Conservation (phyloP, 2,329 filamentous ascomycete genomes). For the Botrytis elliptica region DNA sequence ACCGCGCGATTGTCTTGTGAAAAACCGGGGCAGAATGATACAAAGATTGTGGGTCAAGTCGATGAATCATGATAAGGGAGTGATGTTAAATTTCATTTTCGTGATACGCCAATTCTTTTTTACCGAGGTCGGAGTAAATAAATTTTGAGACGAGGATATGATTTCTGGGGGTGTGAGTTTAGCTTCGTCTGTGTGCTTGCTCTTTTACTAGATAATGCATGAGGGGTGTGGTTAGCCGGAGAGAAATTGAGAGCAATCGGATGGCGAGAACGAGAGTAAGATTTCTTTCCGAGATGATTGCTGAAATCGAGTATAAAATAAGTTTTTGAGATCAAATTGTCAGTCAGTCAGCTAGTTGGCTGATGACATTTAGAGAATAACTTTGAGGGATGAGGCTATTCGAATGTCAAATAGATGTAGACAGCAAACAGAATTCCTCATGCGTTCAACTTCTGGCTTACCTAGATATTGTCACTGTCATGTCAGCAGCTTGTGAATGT, state of each 20-base stretch:
- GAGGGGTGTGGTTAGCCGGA: background rate
- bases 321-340: background rate
- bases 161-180: background rate
- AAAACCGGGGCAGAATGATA: conserved; percentile 12
- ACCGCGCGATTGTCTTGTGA: conserved; percentile 23
- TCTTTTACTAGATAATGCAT: background rate
- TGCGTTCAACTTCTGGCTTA: background rate
- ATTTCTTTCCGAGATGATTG: background rate
- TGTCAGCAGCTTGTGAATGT: background rate
- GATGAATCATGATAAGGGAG: conserved; percentile 26
- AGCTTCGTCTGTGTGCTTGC: background rate
- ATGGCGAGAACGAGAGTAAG: background rate
- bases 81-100: conserved; percentile 5
- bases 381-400: too few species aligned
- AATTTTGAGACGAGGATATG: background rate
- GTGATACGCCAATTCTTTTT: background rate
- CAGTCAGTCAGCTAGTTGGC: background rate
- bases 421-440: background rate
- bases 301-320: background rate
- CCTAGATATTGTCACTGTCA: too few species aligned
- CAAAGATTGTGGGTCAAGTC: conserved; percentile 24
- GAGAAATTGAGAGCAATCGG: background rate
- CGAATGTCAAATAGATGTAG: background rate
- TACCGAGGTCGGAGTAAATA: background rate
- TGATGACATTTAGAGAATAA: background rate